Evolutionary conservation across 768 basidiomycete species (phyloP), one percentile per base, ranked within the genome.

Genomic region (Collybiopsis luxurians): DNA sequence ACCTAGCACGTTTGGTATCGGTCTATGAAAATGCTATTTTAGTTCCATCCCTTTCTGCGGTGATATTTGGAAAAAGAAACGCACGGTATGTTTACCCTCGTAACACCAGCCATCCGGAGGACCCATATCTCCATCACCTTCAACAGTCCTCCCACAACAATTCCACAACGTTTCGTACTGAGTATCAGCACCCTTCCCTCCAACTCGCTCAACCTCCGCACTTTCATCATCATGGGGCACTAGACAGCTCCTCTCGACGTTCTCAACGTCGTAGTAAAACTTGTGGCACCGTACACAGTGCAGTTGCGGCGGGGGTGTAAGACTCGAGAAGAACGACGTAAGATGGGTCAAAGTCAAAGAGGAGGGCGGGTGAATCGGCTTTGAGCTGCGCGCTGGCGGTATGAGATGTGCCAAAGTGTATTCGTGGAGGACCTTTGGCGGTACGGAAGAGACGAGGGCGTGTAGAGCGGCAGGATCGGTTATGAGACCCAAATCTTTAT

Each of bases 101-200:
- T 90, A 92, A 64, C 90, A 92, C 89, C 89, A 92, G 1, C 90
- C 90, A 65, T 90, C 88, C 1, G 90, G 90, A 1, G 90, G 90
- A 0, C 90, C 90, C 73, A 87, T 86, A 59, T 89, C 86, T 1
- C 90, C 90, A 60, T 87, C 84, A 0, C 90, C 90, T 24, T 89
- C 85, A 5, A 84, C 85, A 0, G 81, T 85, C 64, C 79, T 75
- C 7, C 81, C 86, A 67, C 90, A 92, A 71, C 90, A 92, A 2
- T 80, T 82, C 81, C 83, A 92, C 1, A 85, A 71, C 0, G 90
- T 78, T 71, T 82, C 77, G 57, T 78, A 79, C 49, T 72, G 66
- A 2, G 70, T 70, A 15, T 71, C 69, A 30, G 64, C 63, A 19
- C 56, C 61, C 11, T 61, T 59, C 28, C 62, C 60, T 3, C 75